Conservation (phyloP, 1,139 yeast species). For the Kluyveromyces marxianus region DNA sequence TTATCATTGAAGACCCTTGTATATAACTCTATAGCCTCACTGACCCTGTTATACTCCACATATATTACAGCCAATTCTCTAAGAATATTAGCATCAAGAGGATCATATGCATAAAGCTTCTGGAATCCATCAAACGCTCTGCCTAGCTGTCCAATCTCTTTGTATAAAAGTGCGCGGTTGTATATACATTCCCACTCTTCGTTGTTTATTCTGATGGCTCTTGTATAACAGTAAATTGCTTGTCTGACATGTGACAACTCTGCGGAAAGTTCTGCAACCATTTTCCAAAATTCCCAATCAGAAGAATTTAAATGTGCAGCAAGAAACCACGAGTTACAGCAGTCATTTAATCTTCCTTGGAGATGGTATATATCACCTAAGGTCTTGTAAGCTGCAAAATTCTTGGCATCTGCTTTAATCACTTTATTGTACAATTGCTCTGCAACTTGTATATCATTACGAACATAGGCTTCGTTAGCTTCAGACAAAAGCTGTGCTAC, state of each 20-base stretch:
- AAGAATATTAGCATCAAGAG: constrained; percentile 54
- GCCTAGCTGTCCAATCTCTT: constrained; percentile 54
- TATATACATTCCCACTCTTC: constrained; percentile 49
- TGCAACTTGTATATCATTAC: constrained; percentile 59
- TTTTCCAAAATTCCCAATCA: constrained; percentile 78
- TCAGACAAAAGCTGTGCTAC: constrained; percentile 55
- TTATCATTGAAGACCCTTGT: constrained; percentile 57
- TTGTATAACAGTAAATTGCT: constrained; percentile 74
- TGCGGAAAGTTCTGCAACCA: constrained; percentile 68
- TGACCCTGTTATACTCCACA: constrained; percentile 64
- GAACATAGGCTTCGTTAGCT: constrained; percentile 76
- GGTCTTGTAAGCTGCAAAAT: constrained; percentile 76
- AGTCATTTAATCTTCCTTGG: constrained; percentile 58
- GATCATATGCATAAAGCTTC: constrained; percentile 51
- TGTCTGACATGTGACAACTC: constrained; percentile 69
- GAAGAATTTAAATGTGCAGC: constrained; percentile 79
- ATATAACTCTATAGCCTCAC: constrained; percentile 77
- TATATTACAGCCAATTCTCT: constrained; percentile 72
- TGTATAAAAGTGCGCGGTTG: constrained; percentile 58
- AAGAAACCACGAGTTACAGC: constrained; percentile 73
- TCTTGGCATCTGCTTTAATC: constrained; percentile 65
- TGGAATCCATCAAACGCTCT: constrained; percentile 74
- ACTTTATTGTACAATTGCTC: constrained; percentile 63
- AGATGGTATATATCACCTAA: constrained; percentile 76
- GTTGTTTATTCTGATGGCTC: constrained; percentile 57